These are phyloP conservation scores for Rutstroemia sp. DNA, from an alignment of 2,329 filamentous ascomycete species.

Conservation along the genomic window DNA sequence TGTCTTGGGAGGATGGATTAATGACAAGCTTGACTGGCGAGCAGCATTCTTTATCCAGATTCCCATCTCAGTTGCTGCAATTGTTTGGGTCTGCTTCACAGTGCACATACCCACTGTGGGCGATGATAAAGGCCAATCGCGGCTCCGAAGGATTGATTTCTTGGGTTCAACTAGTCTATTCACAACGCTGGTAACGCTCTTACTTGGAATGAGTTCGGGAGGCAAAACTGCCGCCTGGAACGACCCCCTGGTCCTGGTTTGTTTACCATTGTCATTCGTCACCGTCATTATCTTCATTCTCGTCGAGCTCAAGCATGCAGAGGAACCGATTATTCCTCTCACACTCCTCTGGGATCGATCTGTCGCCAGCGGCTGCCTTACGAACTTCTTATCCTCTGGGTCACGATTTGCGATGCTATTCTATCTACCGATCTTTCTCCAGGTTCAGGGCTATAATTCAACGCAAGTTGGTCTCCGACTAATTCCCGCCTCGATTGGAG, in stretches of 20 bases:
- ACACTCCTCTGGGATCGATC: slow-evolving; percentile 55
- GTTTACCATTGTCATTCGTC: slow-evolving; percentile 25
- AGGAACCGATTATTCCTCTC: slow-evolving; percentile 49
- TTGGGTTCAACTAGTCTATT: slow-evolving; percentile 60
- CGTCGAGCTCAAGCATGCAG: slow-evolving; percentile 43
- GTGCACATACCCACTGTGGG: slow-evolving; percentile 1
- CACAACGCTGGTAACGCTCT: slow-evolving; percentile 60
- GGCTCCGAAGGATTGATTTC: slow-evolving; percentile 60
- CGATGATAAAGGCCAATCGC: background rate
- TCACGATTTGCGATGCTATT: slow-evolving; percentile 52
- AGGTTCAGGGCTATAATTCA: slow-evolving; percentile 56
- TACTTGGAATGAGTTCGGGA: slow-evolving; percentile 59
- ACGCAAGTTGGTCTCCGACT: slow-evolving; percentile 56
- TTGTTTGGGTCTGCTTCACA: background rate
- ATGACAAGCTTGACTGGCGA: slow-evolving; percentile 67
- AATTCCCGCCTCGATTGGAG: slow-evolving; percentile 55
- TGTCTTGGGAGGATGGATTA: slow-evolving; percentile 61
- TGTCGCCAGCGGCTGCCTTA: slow-evolving; percentile 58
- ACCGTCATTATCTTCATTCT: slow-evolving; percentile 45
- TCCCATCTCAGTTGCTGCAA: slow-evolving; percentile 1
- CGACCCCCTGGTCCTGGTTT: slow-evolving; percentile 45
- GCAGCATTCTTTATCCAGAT: slow-evolving; percentile 5
- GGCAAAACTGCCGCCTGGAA: slow-evolving; percentile 53
- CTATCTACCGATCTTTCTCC: slow-evolving; percentile 69
- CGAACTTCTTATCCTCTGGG: slow-evolving; percentile 63